phyloP scores from a whole-genome alignment of 352 stramenopile genomes.

The Phytophthora nicotianae region DNA sequence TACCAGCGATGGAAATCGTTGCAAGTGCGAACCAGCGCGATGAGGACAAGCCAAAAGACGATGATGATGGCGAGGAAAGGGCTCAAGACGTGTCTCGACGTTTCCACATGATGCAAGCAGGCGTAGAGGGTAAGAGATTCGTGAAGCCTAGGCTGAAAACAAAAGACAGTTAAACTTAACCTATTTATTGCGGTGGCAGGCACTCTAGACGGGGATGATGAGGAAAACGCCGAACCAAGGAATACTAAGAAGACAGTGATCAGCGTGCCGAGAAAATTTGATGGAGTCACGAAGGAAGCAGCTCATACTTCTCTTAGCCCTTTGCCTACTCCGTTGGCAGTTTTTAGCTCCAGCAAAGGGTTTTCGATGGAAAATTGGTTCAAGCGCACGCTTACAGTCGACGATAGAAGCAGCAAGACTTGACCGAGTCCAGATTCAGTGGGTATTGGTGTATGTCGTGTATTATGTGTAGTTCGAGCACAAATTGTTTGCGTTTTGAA shows the following conservation, averaged over 20 bases:
- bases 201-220: constrained; percentile 5
- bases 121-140: constrained; percentile 17
- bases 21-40: not conserved
- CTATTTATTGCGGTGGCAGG: not conserved
- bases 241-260: constrained; percentile 17
- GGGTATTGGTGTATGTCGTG: not conserved
- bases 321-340: constrained; percentile 4
- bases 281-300: not conserved
- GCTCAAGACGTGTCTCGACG: constrained; percentile 16
- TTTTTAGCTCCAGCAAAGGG: constrained; percentile 39
- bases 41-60: constrained; percentile 2
- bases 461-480: not conserved
- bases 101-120: constrained; percentile 24
- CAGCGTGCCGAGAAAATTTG: constrained; percentile 21
- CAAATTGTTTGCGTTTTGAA: too few relatives aligned
- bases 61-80: constrained; percentile 14
- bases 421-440: not conserved
- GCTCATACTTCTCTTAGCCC: constrained; percentile 1
- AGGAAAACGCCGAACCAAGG: not conserved
- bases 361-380: constrained; percentile 56
- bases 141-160: not conserved
- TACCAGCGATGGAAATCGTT: not conserved
- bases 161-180: not conserved
- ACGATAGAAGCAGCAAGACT: constrained; percentile 10
- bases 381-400: constrained; percentile 25